A percentile compares a stretch with the other conserved stretches of the same genome.
phyloP scores from a whole-genome alignment of 163 green algal species.

The Coccomyxa subellipsoidea region DNA sequence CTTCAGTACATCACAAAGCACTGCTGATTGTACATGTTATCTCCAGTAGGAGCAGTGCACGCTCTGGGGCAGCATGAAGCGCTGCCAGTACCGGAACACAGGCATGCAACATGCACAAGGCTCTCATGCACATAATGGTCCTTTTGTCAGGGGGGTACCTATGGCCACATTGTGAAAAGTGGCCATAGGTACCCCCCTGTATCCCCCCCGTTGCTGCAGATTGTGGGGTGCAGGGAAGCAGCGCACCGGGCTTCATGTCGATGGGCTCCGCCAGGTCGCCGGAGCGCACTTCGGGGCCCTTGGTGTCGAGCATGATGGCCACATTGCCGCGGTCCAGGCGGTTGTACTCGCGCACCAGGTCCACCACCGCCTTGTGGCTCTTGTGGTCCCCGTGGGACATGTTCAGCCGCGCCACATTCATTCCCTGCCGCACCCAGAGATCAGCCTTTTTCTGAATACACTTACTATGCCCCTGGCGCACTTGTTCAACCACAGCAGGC shows the following conservation, averaged over 20 bases:
- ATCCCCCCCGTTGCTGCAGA: no score
- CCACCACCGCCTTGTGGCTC: conserved; percentile 68
- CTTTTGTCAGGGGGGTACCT: no score
- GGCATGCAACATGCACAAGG: no score
- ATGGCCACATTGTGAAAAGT: no score
- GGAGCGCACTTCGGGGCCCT: conserved; percentile 80
- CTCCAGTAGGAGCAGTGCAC: no score
- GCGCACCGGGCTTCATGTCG: conserved; percentile 43
- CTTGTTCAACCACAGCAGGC: not conserved
- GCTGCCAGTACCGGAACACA: no score
- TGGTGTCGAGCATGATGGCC: conserved; percentile 84
- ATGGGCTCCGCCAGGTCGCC: conserved; percentile 77
- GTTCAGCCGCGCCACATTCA: conserved; percentile 81
- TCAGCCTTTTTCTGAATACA: no score
- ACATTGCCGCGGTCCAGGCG: conserved; percentile 41
- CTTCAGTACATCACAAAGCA: no score
- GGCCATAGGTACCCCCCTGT: no score
- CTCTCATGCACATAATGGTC: no score
- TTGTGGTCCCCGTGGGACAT: conserved; percentile 80
- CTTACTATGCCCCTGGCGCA: not conserved
- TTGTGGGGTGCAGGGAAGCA: not conserved
- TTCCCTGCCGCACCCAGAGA: conserved; percentile 30
- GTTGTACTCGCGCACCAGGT: conserved; percentile 76
- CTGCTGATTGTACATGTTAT: no score
- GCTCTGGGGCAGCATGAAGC: no score